Evolutionary conservation across 2,329 filamentous ascomycete species (phyloP).

Genomic region (Fusarium sp.): DNA sequence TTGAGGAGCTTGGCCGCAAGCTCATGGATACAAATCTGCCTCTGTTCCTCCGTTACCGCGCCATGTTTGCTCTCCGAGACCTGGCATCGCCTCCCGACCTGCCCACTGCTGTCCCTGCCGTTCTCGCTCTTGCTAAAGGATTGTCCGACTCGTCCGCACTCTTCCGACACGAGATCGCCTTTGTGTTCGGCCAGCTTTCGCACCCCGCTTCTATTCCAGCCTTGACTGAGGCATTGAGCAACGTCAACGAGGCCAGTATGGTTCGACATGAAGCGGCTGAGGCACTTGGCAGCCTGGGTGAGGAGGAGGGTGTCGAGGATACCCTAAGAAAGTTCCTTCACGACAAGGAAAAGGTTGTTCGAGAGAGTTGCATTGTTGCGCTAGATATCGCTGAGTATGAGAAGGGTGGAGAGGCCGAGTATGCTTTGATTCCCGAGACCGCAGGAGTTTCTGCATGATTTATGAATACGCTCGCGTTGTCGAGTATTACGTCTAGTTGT

Average conservation of each 20-base stretch:
- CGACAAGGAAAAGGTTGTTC: slow-evolving; percentile 91
- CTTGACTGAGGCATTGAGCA: slow-evolving; percentile 80
- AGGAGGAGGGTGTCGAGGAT: slow-evolving; percentile 92
- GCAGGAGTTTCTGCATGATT: slow-evolving; percentile 56
- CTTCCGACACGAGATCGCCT: slow-evolving; percentile 97
- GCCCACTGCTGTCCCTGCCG: slow-evolving; percentile 87
- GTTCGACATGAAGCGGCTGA: slow-evolving; percentile 98
- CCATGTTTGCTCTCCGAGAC: slow-evolving; percentile 97
- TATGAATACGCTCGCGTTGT: slow-evolving; percentile 28
- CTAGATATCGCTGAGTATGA: slow-evolving; percentile 99
- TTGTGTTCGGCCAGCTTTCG: slow-evolving; percentile 95
- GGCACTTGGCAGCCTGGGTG: slow-evolving; percentile 91
- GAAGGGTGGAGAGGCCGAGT: slow-evolving; percentile 87
- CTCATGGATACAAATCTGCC: slow-evolving; percentile 83
- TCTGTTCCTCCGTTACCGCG: slow-evolving; percentile 92
- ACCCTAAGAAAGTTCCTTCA: slow-evolving; percentile 84
- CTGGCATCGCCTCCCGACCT: slow-evolving; percentile 93
- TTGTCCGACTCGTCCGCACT: slow-evolving; percentile 88
- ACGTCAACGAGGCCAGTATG: slow-evolving; percentile 90
- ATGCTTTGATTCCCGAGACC: slow-evolving; percentile 85
- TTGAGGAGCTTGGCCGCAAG: slow-evolving; percentile 79
- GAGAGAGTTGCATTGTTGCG: slow-evolving; percentile 94
- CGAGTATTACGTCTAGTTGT: slow-evolving; percentile 61
- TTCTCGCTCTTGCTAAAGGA: slow-evolving; percentile 86
- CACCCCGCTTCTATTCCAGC: slow-evolving; percentile 97